Evolutionary conservation across 1,139 yeast genomes (phyloP), one percentile per base, ranked within the genome.

Genomic region (Torulaspora pretoriensis): DNA sequence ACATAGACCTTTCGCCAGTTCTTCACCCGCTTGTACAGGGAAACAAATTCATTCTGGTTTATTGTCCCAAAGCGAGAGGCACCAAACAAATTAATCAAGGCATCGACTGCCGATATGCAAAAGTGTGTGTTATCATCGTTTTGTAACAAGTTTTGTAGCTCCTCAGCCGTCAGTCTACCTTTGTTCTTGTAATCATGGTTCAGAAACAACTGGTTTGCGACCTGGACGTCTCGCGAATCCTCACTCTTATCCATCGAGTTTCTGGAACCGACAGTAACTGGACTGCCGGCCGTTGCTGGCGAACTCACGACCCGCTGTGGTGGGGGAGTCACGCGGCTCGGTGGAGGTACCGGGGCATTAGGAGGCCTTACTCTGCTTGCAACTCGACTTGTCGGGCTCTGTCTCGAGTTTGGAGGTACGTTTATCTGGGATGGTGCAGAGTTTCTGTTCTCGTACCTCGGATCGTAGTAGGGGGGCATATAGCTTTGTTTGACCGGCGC

Each of bases 1-100:
- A 63, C 67, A 58, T 63, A 64, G 3, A 63, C 52, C 36, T 61
- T 60, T 37, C 68, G 53, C 68, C 68, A 64, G 25, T 53, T 51
- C 40, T 63, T 64, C 10, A 64, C 61, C 36, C 64, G 49, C 37
- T 60, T 63, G 45, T 63, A 64, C 32, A 64, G 47, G 5, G 67
- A 60, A 6, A 60, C 48, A 38, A 64, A 64, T 40, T 64, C 68
- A 4, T 49, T 47, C 34, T 56, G 54, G 43, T 61, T 63, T 3
- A 64, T 54, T 2, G 67, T 61, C 10, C 67, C 67, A 45, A 61
- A 61, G 36, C 68, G 46, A 3, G 66, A 50, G 4, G 63, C 66
- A 22, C 68, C 68, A 42, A 64, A 64, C 13, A 62, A 39, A 44
- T 61, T 61, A 31, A 64, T 60, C 35, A 64, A 49, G 1, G 68